phyloP scores from a whole-genome alignment of 768 basidiomycete genomes.

The Amanita fuliginea region DNA sequence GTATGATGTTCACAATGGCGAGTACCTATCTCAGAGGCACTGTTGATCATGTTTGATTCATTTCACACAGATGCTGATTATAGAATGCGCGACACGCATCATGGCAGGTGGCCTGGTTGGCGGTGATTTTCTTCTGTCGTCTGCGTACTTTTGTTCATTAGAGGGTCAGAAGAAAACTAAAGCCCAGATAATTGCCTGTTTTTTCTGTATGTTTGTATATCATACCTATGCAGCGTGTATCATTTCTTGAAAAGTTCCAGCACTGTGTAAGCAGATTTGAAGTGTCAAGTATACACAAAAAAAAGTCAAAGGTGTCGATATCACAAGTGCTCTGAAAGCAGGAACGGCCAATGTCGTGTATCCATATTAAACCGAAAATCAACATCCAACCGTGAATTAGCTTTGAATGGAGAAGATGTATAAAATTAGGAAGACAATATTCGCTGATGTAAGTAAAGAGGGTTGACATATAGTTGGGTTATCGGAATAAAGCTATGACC shows the following conservation, averaged over 20 bases:
- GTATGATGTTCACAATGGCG: background rate
- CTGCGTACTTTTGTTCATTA: background rate
- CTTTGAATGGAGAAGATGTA: background rate
- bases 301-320: background rate
- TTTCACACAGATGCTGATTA: background rate
- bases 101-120: conserved; percentile 2
- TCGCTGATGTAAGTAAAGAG: background rate
- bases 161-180: background rate
- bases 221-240: too few species aligned
- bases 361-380: background rate
- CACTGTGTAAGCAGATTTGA: too few species aligned
- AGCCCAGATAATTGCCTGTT: background rate
- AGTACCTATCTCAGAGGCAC: background rate
- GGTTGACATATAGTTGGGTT: background rate
- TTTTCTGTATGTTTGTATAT: too few species aligned
- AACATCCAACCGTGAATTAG: background rate
- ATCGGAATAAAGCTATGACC: background rate
- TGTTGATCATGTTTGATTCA: background rate
- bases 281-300: background rate
- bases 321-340: background rate
- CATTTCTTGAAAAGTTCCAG: too few species aligned
- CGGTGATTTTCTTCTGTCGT: background rate
- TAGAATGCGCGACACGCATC: conserved; percentile 6
- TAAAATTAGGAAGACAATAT: background rate
- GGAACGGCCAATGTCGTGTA: background rate